Conservation (phyloP, 805 yeast genomes). For the Hanseniaspora clermontiae region DNA sequence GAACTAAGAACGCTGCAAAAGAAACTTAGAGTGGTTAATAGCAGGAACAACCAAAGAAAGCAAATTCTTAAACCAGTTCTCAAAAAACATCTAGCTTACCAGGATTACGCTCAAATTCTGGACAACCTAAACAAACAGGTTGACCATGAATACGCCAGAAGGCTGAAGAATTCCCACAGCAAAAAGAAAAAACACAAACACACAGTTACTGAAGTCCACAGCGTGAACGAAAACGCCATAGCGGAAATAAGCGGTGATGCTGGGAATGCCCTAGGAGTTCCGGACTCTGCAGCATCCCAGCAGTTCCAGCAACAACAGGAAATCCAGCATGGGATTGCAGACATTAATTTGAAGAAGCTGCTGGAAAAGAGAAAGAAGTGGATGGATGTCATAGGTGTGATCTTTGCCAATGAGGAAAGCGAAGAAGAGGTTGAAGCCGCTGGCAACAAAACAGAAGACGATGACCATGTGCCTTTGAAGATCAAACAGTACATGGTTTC, state of each 20-base stretch:
- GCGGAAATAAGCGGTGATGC: slow-evolving; percentile 18
- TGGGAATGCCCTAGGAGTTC: background rate
- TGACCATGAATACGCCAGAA: slow-evolving; percentile 79
- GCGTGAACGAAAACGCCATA: background rate
- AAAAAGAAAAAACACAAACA: slow-evolving; percentile 29
- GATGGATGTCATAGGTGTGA: slow-evolving; percentile 80
- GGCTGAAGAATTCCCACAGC: slow-evolving; percentile 57
- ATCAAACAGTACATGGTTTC: slow-evolving; percentile 6
- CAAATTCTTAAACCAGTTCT: slow-evolving; percentile 53
- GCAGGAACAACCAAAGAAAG: slow-evolving; percentile 56
- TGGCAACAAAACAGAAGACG: slow-evolving; percentile 30
- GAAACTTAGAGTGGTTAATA: slow-evolving; percentile 48
- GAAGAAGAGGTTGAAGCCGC: slow-evolving; percentile 31
- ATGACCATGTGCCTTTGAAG: slow-evolving; percentile 17
- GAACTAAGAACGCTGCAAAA: slow-evolving; percentile 66
- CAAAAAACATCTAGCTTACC: slow-evolving; percentile 87
- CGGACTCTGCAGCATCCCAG: background rate
- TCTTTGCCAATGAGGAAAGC: slow-evolving; percentile 41
- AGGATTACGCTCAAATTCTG: slow-evolving; percentile 76
- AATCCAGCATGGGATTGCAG: slow-evolving; percentile 56
- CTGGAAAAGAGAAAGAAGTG: slow-evolving; percentile 79
- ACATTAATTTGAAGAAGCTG: slow-evolving; percentile 62
- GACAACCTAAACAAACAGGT: slow-evolving; percentile 95
- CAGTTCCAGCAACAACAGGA: slow-evolving; percentile 22
- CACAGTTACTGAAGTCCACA: slow-evolving; percentile 15